Evolutionary conservation across 352 stramenopile genomes (phyloP).

Genomic region (Globisporangium heterothallicum): DNA sequence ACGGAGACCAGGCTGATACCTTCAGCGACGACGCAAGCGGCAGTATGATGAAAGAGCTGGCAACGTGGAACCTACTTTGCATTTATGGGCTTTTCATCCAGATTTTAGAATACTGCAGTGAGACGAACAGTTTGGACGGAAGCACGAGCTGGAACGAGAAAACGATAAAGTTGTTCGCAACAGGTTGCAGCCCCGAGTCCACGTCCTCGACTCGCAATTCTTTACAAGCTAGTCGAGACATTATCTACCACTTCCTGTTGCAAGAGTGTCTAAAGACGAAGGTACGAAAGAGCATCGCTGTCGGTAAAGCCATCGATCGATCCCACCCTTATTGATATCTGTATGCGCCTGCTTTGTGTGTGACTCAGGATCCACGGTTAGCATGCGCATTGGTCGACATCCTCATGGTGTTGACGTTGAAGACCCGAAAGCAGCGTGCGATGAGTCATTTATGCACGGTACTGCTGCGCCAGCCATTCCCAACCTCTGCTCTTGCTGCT

Average conservation of each 20-base stretch:
- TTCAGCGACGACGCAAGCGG: not conserved
- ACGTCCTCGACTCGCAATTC: slow-evolving; percentile 2
- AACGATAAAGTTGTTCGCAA: slow-evolving; percentile 32
- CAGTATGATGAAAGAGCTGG: slow-evolving; percentile 1
- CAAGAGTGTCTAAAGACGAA: slow-evolving; percentile 43
- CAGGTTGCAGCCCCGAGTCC: slow-evolving; percentile 16
- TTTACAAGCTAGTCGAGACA: slow-evolving; percentile 15
- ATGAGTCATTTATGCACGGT: slow-evolving; percentile 50
- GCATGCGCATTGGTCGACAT: slow-evolving; percentile 35
- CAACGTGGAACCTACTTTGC: slow-evolving; percentile 20
- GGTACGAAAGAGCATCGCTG: slow-evolving; percentile 16
- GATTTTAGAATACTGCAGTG: slow-evolving; percentile 30
- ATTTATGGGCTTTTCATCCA: slow-evolving; percentile 36
- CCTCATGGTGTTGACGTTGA: slow-evolving; percentile 30
- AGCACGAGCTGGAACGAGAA: slow-evolving; percentile 5
- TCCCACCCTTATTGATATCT: not conserved
- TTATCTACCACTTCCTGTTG: slow-evolving; percentile 42
- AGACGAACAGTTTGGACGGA: not conserved
- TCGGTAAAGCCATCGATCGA: not conserved
- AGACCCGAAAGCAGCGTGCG: slow-evolving; percentile 33
- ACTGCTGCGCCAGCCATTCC: slow-evolving; percentile 57
- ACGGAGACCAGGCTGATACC: not conserved
- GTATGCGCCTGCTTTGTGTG: slow-evolving; percentile 3
- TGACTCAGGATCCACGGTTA: slow-evolving; percentile 37
- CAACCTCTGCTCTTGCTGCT: slow-evolving; percentile 7